Evolutionary conservation across 257 asterid species (phyloP), one percentile per base, ranked within the genome.

Genomic region (Oldenlandia corymbosa): DNA sequence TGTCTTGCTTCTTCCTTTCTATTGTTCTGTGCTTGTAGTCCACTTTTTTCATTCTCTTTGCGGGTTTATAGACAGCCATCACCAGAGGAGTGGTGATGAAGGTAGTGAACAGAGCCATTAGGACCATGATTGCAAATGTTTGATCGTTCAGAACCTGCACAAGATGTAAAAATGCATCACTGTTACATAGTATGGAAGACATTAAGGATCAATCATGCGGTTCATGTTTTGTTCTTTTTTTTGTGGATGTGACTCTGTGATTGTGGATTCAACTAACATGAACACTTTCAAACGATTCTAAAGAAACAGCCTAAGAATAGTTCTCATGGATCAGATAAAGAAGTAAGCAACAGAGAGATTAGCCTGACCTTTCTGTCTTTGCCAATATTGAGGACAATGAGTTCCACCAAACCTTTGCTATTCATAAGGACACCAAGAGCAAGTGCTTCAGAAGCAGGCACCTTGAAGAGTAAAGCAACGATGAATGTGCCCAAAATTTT

Each of bases 341-440:
- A 5, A 1, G 30, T 45, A 45, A 34, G 5, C 31, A 16, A 34
- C 1, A 28, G 18, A n/a, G 68, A 23, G 21, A 31, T 31, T 52
- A 62, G 37, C 24, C 31, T 62, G 58, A 87, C 95, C 85, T 83
- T 84, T 74, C 90, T 66, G 46, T 87, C 95, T 75, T 79, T 83
- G 34, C 95, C 93, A 18, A 87, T 84, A 75, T 89, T 89, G 51
- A 86, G 97, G 50, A 89, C 95, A 57, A 89, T 89, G 71, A 89
- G 88, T 79, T 86, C 95, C 34, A 89, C 96, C 58, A 89, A 60
- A 2, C 85, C 85, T 74, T 80, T 80, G 17, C 89, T 89, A 71
- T 89, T 89, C 96, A 89, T 89, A 28, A 89, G 71, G 27, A 89
- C 78, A 26, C 95, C 96, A 27, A 89, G 93, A 10, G 93, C 72